Percentiles rank a stretch among this genome's conserved stretches.
Conservation (phyloP, 2,329 filamentous ascomycete genomes). For the Fusarium stilboides region DNA sequence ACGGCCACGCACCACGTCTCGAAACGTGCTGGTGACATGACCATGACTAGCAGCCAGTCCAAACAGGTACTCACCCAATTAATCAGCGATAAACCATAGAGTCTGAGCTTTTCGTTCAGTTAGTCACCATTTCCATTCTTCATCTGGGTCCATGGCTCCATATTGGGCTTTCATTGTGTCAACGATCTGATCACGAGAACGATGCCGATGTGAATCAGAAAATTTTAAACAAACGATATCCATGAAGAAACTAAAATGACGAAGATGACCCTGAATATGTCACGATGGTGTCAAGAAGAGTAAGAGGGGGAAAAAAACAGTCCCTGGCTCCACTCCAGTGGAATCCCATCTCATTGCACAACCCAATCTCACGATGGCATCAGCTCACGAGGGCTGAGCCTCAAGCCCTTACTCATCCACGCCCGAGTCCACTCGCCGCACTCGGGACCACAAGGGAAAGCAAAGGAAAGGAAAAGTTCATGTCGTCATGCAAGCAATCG, state of each 20-base stretch:
- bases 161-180: constrained; percentile 14
- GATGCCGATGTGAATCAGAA: constrained; percentile 11
- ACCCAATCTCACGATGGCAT: constrained; percentile 51
- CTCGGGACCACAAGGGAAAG: not conserved
- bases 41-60: too few relatives aligned
- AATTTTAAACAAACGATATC: not conserved
- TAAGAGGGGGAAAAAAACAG: not conserved
- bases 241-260: constrained; percentile 18
- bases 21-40: constrained; percentile 41
- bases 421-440: constrained; percentile 1
- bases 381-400: constrained; percentile 38
- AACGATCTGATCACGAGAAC: constrained; percentile 4
- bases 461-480: constrained; percentile 27
- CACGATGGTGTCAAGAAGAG: constrained; percentile 15
- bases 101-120: not conserved
- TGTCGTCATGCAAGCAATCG: constrained; percentile 47
- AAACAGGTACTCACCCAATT: constrained; percentile 3
- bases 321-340: constrained; percentile 36
- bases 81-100: constrained; percentile 18
- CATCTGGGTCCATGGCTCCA: not conserved
- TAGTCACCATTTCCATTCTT: not conserved
- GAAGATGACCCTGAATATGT: constrained; percentile 15
- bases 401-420: constrained; percentile 25
- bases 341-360: constrained; percentile 41
- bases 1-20: constrained; percentile 30